Conservation (phyloP, 306 rosid genomes). For the Glycine latifolia region DNA sequence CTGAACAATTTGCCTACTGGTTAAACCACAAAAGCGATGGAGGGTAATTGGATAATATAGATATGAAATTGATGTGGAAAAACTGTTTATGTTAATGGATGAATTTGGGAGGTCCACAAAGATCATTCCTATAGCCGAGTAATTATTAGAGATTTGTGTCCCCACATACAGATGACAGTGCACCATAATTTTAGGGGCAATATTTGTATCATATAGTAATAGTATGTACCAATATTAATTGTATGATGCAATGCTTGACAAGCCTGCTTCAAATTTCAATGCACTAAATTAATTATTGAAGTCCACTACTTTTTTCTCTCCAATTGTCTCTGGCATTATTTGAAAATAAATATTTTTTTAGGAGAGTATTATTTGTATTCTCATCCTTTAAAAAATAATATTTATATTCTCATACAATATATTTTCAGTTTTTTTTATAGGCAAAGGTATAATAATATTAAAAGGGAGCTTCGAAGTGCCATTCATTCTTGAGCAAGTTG, state of each 20-base stretch:
- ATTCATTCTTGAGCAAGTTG: too few species aligned
- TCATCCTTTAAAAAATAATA: not conserved
- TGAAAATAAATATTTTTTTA: not conserved
- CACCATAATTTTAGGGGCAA: slow-evolving; percentile 31
- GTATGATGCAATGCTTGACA: not conserved
- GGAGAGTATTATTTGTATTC: not conserved
- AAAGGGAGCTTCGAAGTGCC: too few species aligned
- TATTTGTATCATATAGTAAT: not conserved
- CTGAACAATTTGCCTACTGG: slow-evolving; percentile 4
- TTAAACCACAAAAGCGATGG: not conserved
- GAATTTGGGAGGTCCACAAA: slow-evolving; percentile 24
- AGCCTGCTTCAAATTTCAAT: slow-evolving; percentile 35
- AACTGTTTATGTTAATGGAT: slow-evolving; percentile 30
- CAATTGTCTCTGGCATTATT: not conserved
- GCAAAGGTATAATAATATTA: too few species aligned
- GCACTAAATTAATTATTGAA: slow-evolving; percentile 21
- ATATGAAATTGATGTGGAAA: not conserved
- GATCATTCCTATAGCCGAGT: not conserved
- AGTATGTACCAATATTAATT: slow-evolving; percentile 2
- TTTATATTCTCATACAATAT: too few species aligned
- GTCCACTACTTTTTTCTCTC: not conserved
- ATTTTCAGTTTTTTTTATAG: too few species aligned
- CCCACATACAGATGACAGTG: slow-evolving; percentile 41
- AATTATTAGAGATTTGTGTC: slow-evolving; percentile 38
- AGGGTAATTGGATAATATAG: not conserved